Evolutionary conservation across 2,329 filamentous ascomycete species (phyloP).

Genomic region (Neopestalotiopsis sp.): DNA sequence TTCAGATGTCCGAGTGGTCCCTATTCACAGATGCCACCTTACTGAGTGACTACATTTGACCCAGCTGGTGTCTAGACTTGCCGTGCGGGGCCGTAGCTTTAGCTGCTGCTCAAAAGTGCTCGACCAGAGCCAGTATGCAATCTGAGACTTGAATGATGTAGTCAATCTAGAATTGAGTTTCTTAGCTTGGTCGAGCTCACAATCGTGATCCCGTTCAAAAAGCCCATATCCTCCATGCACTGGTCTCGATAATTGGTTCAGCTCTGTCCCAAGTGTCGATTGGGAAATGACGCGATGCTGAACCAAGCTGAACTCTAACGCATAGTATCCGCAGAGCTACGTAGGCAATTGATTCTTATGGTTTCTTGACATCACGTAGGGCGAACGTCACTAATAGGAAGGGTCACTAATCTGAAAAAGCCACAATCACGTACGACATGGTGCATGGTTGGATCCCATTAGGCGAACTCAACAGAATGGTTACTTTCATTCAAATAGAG

Average conservation of each 20-base stretch:
- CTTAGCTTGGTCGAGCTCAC: not conserved
- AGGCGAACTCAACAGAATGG: not conserved
- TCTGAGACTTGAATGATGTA: constrained; percentile 1
- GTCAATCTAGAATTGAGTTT: not conserved
- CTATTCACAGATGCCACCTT: not conserved
- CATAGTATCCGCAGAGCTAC: not conserved
- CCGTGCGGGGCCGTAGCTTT: not conserved
- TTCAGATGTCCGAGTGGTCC: too few relatives aligned
- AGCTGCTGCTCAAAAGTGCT: not conserved
- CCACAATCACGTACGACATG: constrained; percentile 1
- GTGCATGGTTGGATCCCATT: not conserved
- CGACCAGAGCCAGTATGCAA: not conserved
- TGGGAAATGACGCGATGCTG: not conserved
- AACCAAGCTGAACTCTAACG: not conserved
- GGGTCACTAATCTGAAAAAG: not conserved
- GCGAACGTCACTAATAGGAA: not conserved
- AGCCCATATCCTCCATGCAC: not conserved
- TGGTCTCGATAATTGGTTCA: not conserved
- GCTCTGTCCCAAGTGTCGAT: not conserved
- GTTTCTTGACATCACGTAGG: not conserved
- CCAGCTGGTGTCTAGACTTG: not conserved
- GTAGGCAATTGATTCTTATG: not conserved
- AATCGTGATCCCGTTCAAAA: not conserved
- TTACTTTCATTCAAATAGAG: not conserved
- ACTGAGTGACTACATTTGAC: not conserved